These are phyloP conservation scores for Cercospora beticola DNA, from an alignment of 2,329 filamentous ascomycete genomes.

Conservation along the genomic window DNA sequence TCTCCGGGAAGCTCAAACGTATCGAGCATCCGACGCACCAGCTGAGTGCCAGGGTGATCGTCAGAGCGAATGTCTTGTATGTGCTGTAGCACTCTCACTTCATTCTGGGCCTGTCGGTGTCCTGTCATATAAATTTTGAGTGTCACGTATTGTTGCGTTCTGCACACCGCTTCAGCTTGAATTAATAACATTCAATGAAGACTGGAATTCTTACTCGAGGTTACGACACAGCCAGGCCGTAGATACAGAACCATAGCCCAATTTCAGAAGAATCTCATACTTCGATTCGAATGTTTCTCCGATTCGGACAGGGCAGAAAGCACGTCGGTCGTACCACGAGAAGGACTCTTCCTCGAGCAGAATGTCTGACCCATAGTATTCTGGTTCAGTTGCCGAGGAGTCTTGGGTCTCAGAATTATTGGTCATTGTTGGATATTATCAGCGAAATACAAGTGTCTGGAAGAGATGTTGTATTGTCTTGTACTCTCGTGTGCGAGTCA, in stretches of 20 bases:
- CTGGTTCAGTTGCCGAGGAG: background rate
- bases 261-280: slow-evolving; percentile 43
- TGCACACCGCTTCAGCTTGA: background rate
- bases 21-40: background rate
- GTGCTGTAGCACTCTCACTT: background rate
- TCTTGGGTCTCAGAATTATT: background rate
- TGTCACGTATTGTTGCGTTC: background rate
- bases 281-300: slow-evolving; percentile 34
- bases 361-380: background rate
- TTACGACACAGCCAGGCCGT: slow-evolving; percentile 45
- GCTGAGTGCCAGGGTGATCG: background rate
- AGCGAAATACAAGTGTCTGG: background rate
- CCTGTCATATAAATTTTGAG: background rate
- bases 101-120: background rate
- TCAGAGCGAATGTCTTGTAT: background rate
- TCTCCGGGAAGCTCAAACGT: background rate
- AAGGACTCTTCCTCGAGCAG: slow-evolving; percentile 2
- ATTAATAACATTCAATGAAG: background rate
- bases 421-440: background rate
- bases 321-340: background rate
- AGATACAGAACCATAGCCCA: slow-evolving; percentile 43
- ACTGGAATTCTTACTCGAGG: slow-evolving; percentile 21
- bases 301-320: slow-evolving; percentile 36
- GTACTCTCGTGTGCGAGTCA: background rate
- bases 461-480: background rate